phyloP scores from a whole-genome alignment of 1,284 basidiomycete species.

The Exobasidium cylindrosporum region DNA sequence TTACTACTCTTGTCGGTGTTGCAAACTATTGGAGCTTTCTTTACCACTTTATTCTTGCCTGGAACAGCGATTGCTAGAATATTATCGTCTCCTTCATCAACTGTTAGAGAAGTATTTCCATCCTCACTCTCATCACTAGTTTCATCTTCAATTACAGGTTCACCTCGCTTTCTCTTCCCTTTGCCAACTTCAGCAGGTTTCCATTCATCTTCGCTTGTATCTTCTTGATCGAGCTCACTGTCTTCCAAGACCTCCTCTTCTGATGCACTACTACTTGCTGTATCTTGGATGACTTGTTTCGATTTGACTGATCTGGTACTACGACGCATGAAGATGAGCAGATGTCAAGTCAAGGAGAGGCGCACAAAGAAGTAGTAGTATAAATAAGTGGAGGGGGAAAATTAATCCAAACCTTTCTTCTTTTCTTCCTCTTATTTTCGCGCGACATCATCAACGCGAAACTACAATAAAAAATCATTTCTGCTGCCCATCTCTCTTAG shows the following conservation, averaged over 20 bases:
- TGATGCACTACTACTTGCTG: not conserved
- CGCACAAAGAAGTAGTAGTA: too few relatives aligned
- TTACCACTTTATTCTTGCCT: not conserved
- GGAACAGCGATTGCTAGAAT: not conserved
- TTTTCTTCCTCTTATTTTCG: too few relatives aligned
- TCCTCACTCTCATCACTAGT: constrained; percentile 18
- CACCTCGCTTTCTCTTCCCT: constrained; percentile 16
- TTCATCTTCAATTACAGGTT: constrained; percentile 8
- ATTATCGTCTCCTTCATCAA: constrained; percentile 8
- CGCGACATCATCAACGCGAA: too few relatives aligned
- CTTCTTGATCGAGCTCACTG: not conserved
- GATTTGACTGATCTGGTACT: not conserved
- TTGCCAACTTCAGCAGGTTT: constrained; percentile 21
- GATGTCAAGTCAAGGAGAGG: too few relatives aligned
- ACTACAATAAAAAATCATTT: too few relatives aligned
- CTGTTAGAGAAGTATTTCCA: not conserved
- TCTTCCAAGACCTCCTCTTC: not conserved
- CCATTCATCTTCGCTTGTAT: constrained; percentile 28
- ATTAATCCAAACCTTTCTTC: too few relatives aligned
- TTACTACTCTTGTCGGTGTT: not conserved
- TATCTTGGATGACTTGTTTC: not conserved
- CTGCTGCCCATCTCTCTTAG: too few relatives aligned
- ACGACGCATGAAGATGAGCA: not conserved
- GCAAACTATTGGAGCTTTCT: not conserved
- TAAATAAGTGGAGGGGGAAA: too few relatives aligned